phyloP scores from a whole-genome alignment of 2,329 filamentous ascomycete genomes.

The Tolypocladium sp. region DNA sequence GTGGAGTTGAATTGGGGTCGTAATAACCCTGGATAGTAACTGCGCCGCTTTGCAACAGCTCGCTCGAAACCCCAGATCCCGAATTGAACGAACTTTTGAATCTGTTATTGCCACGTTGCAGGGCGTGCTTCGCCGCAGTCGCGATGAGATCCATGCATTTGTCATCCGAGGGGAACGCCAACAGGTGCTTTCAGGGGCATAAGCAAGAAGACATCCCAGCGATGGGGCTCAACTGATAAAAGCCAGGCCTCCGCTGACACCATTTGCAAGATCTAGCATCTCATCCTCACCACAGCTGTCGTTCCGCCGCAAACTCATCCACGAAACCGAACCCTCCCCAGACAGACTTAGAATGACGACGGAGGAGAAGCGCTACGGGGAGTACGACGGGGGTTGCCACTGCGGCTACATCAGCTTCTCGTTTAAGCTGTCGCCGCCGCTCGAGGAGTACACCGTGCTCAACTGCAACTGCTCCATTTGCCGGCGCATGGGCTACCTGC shows the following conservation, averaged over 20 bases:
- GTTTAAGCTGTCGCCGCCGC: constrained; percentile 37
- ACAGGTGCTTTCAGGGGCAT: too few species aligned
- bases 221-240: too few species aligned
- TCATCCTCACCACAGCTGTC: background rate
- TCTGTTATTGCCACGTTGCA: background rate
- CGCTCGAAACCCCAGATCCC: background rate
- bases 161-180: background rate
- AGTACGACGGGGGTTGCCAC: constrained; percentile 42
- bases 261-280: background rate
- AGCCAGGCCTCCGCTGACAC: background rate
- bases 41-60: background rate
- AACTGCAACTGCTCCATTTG: constrained; percentile 47
- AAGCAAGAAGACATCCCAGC: too few species aligned
- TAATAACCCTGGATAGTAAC: background rate
- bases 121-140: background rate
- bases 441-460: constrained; percentile 34
- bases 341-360: constrained; percentile 4
- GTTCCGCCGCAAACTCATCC: background rate
- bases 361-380: constrained; percentile 9
- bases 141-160: background rate
- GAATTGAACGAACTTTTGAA: too few species aligned
- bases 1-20: background rate
- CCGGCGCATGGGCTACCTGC: constrained; percentile 38
- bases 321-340: background rate
- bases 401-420: constrained; percentile 41